Conservation (phyloP, 345 rosid species). For the Geranium rotundifolium region DNA sequence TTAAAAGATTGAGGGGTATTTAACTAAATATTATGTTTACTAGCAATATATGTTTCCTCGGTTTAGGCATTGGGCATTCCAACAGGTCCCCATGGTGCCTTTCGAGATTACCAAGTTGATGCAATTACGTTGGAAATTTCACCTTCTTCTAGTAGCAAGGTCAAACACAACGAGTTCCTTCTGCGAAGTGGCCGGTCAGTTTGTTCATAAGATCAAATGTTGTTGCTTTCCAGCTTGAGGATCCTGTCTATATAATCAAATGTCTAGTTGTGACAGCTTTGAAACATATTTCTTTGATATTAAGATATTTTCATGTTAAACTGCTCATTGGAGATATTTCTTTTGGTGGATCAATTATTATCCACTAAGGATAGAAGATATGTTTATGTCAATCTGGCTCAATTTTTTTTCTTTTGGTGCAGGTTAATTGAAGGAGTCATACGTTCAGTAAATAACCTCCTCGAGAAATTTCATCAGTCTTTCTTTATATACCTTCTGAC, state of each 20-base stretch:
- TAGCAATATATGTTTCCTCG: too few species aligned
- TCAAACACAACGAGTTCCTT: constrained; percentile 53
- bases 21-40: too few species aligned
- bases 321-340: too few species aligned
- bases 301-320: too few species aligned
- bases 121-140: constrained; percentile 83
- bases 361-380: too few species aligned
- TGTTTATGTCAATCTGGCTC: not conserved
- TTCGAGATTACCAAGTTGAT: constrained; percentile 91
- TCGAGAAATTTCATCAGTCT: constrained; percentile 96
- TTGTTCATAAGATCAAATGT: not conserved
- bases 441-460: constrained; percentile 86
- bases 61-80: constrained; percentile 82
- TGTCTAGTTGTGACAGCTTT: too few species aligned
- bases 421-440: constrained; percentile 90
- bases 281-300: too few species aligned
- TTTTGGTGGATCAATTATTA: too few species aligned
- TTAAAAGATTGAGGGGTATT: too few species aligned
- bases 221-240: not conserved
- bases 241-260: not conserved
- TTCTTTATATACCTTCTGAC: constrained; percentile 79
- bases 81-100: constrained; percentile 92
- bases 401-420: constrained; percentile 20
- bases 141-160: constrained; percentile 39
- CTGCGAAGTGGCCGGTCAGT: constrained; percentile 66